A percentile compares a stretch with the other conserved stretches of the same genome.
Evolutionary conservation across 208 protist species (phyloP).

Genomic region (Trypanosoma grayi): DNA sequence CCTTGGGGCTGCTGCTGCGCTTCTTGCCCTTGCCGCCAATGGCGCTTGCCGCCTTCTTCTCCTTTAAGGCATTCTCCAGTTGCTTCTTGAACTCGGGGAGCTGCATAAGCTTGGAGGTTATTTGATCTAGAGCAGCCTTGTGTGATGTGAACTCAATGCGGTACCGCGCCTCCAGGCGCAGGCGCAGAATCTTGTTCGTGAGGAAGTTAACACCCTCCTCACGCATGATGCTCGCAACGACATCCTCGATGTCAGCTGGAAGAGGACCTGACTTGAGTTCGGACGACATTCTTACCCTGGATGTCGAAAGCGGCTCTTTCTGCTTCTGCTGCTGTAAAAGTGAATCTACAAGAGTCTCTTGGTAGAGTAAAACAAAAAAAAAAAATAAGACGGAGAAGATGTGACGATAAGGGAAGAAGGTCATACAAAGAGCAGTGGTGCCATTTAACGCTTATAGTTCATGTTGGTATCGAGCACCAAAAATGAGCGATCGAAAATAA

Average conservation of each 20-base stretch:
- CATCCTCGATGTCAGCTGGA: constrained; percentile 57
- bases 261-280: constrained; percentile 47
- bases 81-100: constrained; percentile 63
- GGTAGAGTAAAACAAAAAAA: too few species aligned
- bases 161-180: constrained; percentile 68
- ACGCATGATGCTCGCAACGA: constrained; percentile 60
- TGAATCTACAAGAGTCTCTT: not conserved
- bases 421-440: too few species aligned
- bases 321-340: not conserved
- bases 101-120: constrained; percentile 45
- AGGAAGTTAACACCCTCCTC: constrained; percentile 64
- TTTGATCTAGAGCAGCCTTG: constrained; percentile 32
- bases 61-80: constrained; percentile 58
- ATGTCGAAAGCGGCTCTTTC: not conserved
- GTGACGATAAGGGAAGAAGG: too few species aligned
- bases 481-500: too few species aligned
- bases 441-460: too few species aligned
- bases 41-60: constrained; percentile 24
- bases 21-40: constrained; percentile 47
- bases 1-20: constrained; percentile 26
- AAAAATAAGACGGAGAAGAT: too few species aligned
- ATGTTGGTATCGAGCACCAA: too few species aligned
- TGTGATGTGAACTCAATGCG: constrained; percentile 65
- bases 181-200: constrained; percentile 52
- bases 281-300: constrained; percentile 14